Base-by-base conservation (phyloP, 2,329 filamentous ascomycete species). In the Beauveria medogensis region DNA sequence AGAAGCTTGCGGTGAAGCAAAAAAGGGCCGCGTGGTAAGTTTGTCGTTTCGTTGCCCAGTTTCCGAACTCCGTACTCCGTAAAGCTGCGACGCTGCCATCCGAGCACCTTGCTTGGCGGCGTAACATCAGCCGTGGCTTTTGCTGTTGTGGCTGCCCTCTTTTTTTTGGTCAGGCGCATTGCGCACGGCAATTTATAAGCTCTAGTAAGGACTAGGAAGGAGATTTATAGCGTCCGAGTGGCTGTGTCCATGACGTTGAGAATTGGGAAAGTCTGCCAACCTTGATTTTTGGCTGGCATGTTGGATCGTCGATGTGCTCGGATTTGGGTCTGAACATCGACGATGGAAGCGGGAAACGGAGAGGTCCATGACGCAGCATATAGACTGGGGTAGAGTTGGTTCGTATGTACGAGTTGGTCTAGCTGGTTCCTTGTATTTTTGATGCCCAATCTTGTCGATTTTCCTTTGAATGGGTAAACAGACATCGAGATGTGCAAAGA, bases 51-150 rank as follows among this genome's bases (percentile, higher is more conserved):
- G 55, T 46, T 50, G 44, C 46, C 28, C 44, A 47, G 26, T 12
- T 20, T 37, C 34, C 34, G 34, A 4, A 37, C 34, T 37, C 34
- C 12, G 34, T 37, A 37, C 34, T 37, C 34, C 34, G 51, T 14
- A 43, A 16, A 59, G 47, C 37, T 58, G 56, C 56, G 56, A 59
- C 44, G 30, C 55, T 26, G 50, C 28, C 47, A 59, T 52, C 56
- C 56, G 56, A 59, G 56, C 56, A 52, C 56, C 37, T 14, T 37
- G 28, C 55, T 57, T 57, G 55, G 55, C 55, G 46, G n/a, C 54
- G 41, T 46, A 37, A 37, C 34, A 37, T 37, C 43, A 56, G 28
- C 28, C n/a, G 55, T 57, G 55, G 44, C 55, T 57, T 57, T 37
- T 37, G 34, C 34, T 16, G 34, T 37, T 37, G 12, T 37, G 34